phyloP scores from a whole-genome alignment of 805 yeast genomes.

The Nakazawaea populi region DNA sequence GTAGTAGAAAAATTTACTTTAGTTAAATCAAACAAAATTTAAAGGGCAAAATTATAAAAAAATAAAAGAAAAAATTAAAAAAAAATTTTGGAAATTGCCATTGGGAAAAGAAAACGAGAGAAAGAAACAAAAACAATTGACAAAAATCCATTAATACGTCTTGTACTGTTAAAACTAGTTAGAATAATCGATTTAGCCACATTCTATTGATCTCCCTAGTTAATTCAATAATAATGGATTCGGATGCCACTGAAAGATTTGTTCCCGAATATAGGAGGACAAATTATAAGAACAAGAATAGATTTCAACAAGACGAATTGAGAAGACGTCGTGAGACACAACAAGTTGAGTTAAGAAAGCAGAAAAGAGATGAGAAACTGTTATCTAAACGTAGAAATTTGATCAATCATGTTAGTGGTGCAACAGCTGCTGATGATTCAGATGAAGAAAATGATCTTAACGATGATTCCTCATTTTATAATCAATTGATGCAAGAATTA shows the following conservation, averaged over 20 bases:
- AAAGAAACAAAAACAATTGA: background rate
- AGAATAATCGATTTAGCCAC: too few relatives aligned
- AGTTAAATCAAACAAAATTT: background rate
- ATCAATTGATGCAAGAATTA: constrained; percentile 56
- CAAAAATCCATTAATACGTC: background rate
- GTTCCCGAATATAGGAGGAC: constrained; percentile 98
- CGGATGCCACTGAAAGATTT: constrained; percentile 73
- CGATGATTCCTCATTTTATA: constrained; percentile 34
- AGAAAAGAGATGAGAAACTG: constrained; percentile 84
- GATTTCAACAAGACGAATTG: constrained; percentile 91
- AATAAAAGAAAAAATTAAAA: background rate
- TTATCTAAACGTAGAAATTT: constrained; percentile 90
- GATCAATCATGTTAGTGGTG: constrained; percentile 31
- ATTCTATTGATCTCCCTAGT: background rate
- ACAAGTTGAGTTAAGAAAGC: constrained; percentile 94
- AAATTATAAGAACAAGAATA: constrained; percentile 88
- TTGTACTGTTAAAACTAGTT: background rate
- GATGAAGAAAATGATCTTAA: constrained; percentile 51
- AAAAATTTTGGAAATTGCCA: background rate
- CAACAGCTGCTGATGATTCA: constrained; percentile 38
- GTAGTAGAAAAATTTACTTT: too few relatives aligned
- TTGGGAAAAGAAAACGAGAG: background rate
- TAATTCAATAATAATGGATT: constrained; percentile 51
- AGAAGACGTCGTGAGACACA: constrained; percentile 97
- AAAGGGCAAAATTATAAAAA: background rate